These are phyloP conservation scores for Xylaria arbuscula DNA, from an alignment of 2,329 filamentous ascomycete species.

Conservation along the genomic window DNA sequence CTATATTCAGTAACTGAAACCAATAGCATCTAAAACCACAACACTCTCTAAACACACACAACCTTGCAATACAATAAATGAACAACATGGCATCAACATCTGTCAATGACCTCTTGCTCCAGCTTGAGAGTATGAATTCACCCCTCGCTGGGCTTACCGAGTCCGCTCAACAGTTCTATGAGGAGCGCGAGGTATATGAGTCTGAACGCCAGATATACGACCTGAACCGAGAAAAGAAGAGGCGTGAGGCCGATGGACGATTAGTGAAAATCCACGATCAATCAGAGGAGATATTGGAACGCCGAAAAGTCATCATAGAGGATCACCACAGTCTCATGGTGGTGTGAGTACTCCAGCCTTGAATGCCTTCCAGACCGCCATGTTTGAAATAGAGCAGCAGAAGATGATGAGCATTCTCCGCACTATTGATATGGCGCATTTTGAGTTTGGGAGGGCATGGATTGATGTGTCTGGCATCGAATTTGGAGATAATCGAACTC, in stretches of 20 bases:
- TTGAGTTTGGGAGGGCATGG: neutral
- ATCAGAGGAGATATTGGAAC: too few relatives aligned
- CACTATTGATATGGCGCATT: neutral
- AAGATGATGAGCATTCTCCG: neutral
- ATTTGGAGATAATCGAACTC: neutral
- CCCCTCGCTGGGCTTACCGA: neutral
- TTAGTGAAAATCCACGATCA: too few relatives aligned
- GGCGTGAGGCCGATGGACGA: too few relatives aligned
- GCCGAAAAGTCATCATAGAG: too few relatives aligned
- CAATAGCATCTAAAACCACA: constrained; percentile 19
- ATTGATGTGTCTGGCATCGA: neutral
- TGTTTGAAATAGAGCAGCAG: constrained; percentile 19
- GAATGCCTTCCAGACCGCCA: neutral
- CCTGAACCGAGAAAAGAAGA: neutral
- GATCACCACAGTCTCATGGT: too few relatives aligned
- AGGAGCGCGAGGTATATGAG: neutral
- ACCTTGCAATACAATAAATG: neutral
- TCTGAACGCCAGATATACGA: neutral
- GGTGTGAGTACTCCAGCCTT: neutral
- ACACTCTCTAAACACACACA: constrained; percentile 7
- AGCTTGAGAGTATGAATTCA: neutral
- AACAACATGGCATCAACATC: constrained; percentile 15
- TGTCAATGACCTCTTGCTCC: neutral
- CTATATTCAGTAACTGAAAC: constrained; percentile 2
- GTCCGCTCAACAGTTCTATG: neutral